Base-by-base conservation (phyloP, 2,329 filamentous ascomycete species). In the Claviceps monticola region DNA sequence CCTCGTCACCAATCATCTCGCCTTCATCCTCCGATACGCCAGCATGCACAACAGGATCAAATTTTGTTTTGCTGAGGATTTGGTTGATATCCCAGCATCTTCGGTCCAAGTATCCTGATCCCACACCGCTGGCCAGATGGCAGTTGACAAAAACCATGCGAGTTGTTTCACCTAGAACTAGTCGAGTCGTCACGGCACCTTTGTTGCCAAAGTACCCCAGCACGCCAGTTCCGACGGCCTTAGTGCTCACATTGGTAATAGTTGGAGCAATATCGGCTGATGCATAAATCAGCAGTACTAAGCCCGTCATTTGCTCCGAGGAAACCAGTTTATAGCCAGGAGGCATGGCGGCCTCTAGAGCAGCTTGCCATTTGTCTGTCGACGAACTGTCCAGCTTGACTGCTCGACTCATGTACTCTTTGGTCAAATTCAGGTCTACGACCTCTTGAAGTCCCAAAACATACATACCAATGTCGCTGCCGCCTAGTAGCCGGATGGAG, bases 201-300 rank as follows among this genome's bases (percentile, higher is more conserved):
- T 98, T 98, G 66, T 98, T 98, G 9, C 93, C 93, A 72, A 96
- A 84, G 62, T 95, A 95, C 0, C 91, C 91, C 67, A 94, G 79
- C 44, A 97, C 67, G 0, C 93, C 93, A 0, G 93, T 98, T 0
- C 90, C 91, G 7, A 97, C 84, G 53, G 80, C 84, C 4, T 82
- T 82, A 1, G 84, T 89, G 66, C 87, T 94, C 58, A 95, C 80
- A 48, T 87, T 86, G 55, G 82, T 86, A 59, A 97, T 79, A 2
- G 83, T 85, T 0, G 82, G 75, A 1, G 80, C 79, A 42, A 97
- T 74, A 8, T 82, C 77, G 0, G 89, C 83, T 0, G 90, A 87
- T 2, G 88, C 90, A 62, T 93, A 97, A 26, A 96, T 77, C 29
- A 97, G 73, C 2, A 96, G 72, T 42, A 95, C 72, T 21, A 98